Evolutionary conservation across 257 asterid species (phyloP).

Genomic region (Capsicum rhomboideum): DNA sequence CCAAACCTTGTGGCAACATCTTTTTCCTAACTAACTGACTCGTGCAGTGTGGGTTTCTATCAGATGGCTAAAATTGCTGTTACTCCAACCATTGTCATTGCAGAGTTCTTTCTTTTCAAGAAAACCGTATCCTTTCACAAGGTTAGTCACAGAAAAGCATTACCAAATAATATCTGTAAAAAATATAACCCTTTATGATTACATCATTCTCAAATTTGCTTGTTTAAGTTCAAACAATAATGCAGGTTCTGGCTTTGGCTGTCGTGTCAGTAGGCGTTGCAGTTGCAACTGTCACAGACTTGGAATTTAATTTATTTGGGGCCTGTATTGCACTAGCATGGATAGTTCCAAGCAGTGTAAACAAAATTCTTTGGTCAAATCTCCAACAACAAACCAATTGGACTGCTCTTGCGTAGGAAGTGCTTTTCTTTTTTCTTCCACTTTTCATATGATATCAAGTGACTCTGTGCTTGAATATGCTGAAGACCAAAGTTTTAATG

Average conservation of each 20-base stretch:
- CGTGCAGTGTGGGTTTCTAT: constrained; percentile 81
- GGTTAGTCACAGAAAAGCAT: constrained; percentile 17
- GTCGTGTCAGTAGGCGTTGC: constrained; percentile 82
- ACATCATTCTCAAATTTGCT: not conserved
- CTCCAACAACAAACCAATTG: constrained; percentile 82
- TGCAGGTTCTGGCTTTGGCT: constrained; percentile 56
- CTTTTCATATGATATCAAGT: not conserved
- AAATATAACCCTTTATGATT: not conserved
- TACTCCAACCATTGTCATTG: constrained; percentile 78
- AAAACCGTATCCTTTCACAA: constrained; percentile 46
- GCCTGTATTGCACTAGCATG: constrained; percentile 72
- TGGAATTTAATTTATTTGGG: constrained; percentile 75
- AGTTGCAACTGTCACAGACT: constrained; percentile 75
- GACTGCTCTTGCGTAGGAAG: constrained; percentile 87
- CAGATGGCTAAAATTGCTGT: constrained; percentile 96
- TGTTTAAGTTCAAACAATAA: not conserved
- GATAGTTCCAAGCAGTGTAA: constrained; percentile 74
- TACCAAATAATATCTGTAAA: not conserved
- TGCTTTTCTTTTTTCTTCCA: not conserved
- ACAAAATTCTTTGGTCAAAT: constrained; percentile 78
- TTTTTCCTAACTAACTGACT: constrained; percentile 20
- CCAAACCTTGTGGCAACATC: not conserved
- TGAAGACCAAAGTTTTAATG: not conserved
- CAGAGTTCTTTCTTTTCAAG: constrained; percentile 58
- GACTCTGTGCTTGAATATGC: not conserved